Evolutionary conservation across 2,329 filamentous ascomycete species (phyloP).

Genomic region (Exophiala sp.): DNA sequence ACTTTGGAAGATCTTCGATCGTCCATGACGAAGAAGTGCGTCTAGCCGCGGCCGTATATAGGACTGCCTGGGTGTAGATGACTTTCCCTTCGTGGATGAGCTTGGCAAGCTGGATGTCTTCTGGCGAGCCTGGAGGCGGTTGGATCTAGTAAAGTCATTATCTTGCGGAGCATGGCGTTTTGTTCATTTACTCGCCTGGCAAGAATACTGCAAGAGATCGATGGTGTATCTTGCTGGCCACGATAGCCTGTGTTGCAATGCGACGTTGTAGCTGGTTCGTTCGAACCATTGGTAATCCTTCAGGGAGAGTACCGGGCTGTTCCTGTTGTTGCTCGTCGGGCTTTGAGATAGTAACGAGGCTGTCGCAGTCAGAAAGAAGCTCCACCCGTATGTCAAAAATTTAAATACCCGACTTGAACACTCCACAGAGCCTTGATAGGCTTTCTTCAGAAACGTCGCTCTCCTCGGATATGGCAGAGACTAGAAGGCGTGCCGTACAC

Average conservation of each 20-base stretch:
- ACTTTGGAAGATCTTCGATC: slow-evolving; percentile 22
- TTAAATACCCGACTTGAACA: slow-evolving; percentile 19
- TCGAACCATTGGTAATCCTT: slow-evolving; percentile 25
- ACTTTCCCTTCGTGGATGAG: slow-evolving; percentile 4
- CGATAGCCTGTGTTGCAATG: slow-evolving; percentile 12
- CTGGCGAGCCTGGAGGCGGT: slow-evolving; percentile 1
- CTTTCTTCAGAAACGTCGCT: slow-evolving; percentile 22
- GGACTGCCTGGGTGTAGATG: slow-evolving; percentile 19
- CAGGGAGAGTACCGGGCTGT: neutral
- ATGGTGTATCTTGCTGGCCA: slow-evolving; percentile 24
- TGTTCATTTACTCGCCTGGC: neutral
- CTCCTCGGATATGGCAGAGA: slow-evolving; percentile 39
- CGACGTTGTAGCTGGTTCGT: slow-evolving; percentile 17
- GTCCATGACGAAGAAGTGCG: slow-evolving; percentile 8
- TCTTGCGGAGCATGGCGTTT: neutral
- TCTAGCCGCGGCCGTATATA: slow-evolving; percentile 23
- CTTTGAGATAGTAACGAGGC: slow-evolving; percentile 7
- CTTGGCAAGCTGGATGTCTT: slow-evolving; percentile 1
- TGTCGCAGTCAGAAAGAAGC: slow-evolving; percentile 1
- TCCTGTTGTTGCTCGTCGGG: neutral
- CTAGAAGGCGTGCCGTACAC: slow-evolving; percentile 43
- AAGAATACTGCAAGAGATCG: slow-evolving; percentile 24
- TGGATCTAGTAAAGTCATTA: slow-evolving; percentile 3
- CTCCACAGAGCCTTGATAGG: slow-evolving; percentile 18
- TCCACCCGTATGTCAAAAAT: neutral